These are phyloP conservation scores for Chaetomium sp. DNA, from an alignment of 2,329 filamentous ascomycete genomes.

Conservation along the genomic window DNA sequence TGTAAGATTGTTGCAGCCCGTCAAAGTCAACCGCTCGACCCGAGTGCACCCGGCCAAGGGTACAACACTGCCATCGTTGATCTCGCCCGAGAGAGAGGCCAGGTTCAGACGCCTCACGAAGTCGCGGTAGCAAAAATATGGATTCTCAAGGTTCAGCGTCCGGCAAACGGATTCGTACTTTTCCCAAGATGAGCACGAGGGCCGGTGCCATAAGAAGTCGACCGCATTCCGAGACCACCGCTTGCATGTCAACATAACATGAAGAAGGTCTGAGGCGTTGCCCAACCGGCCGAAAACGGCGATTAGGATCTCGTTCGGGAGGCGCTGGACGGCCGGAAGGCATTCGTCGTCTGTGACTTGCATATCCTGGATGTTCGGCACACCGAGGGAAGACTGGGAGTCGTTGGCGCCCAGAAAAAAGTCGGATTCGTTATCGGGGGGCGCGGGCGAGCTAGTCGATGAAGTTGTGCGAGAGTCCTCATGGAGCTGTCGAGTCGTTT, in stretches of 20 bases:
- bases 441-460: slow-evolving; percentile 67
- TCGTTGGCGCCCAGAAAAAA: slow-evolving; percentile 87
- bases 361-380: slow-evolving; percentile 70
- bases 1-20: slow-evolving; percentile 78
- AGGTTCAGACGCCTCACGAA: slow-evolving; percentile 91
- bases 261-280: slow-evolving; percentile 68
- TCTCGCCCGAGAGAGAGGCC: slow-evolving; percentile 62
- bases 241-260: slow-evolving; percentile 90
- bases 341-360: slow-evolving; percentile 61
- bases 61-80: slow-evolving; percentile 85
- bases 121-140: slow-evolving; percentile 82
- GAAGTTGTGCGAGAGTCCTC: slow-evolving; percentile 56
- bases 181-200: slow-evolving; percentile 79
- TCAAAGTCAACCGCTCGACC: slow-evolving; percentile 86
- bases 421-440: slow-evolving; percentile 81
- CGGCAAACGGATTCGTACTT: slow-evolving; percentile 75
- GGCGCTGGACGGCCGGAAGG: slow-evolving; percentile 70
- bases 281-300: slow-evolving; percentile 81
- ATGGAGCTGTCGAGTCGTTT: slow-evolving; percentile 32
- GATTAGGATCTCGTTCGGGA: slow-evolving; percentile 94
- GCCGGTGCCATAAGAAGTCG: slow-evolving; percentile 89
- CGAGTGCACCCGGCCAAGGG: slow-evolving; percentile 80
- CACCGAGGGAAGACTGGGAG: slow-evolving; percentile 83
- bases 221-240: slow-evolving; percentile 90
- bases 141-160: slow-evolving; percentile 64